phyloP scores from a whole-genome alignment of 495 filamentous ascomycete genomes.

The Bombardia bombarda region DNA sequence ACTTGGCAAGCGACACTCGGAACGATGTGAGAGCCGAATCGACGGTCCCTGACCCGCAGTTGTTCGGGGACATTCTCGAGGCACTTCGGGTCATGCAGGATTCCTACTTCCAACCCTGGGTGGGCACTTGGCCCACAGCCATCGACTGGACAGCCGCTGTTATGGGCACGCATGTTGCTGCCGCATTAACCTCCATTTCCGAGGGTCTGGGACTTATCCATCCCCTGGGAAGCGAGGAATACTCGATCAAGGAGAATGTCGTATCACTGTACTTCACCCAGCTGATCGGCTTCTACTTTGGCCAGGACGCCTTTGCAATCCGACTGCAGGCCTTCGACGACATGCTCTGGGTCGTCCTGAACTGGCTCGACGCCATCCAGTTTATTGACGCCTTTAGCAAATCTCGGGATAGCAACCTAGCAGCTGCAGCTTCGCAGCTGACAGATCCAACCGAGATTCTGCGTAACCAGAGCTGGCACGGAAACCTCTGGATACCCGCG shows the following conservation, averaged over 20 bases:
- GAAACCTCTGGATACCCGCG: conserved; percentile 61
- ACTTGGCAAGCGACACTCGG: no score
- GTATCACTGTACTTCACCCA: conserved; percentile 81
- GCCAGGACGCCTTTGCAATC: conserved; percentile 69
- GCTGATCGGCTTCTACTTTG: conserved; percentile 70
- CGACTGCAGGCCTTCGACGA: conserved; percentile 85
- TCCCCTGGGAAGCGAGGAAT: conserved; percentile 19
- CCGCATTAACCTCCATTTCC: conserved; percentile 57
- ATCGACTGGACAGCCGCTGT: conserved; percentile 97
- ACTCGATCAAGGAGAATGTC: conserved; percentile 55
- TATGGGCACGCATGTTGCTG: conserved; percentile 70
- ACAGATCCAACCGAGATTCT: conserved; percentile 2
- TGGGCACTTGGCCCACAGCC: conserved; percentile 74
- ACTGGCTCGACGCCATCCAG: conserved; percentile 79
- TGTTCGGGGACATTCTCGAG: conserved; percentile 40
- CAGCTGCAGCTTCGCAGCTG: neutral
- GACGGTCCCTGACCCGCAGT: conserved; percentile 9
- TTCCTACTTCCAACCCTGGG: conserved; percentile 65
- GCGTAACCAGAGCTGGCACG: conserved; percentile 54
- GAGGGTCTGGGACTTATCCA: conserved; percentile 18
- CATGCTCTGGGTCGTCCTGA: conserved; percentile 93
- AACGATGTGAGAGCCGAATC: neutral
- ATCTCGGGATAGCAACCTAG: conserved; percentile 18
- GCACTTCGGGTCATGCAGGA: conserved; percentile 70
- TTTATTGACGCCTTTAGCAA: conserved; percentile 56